Conservation (phyloP, 345 rosid species). For the Brassica juncea region DNA sequence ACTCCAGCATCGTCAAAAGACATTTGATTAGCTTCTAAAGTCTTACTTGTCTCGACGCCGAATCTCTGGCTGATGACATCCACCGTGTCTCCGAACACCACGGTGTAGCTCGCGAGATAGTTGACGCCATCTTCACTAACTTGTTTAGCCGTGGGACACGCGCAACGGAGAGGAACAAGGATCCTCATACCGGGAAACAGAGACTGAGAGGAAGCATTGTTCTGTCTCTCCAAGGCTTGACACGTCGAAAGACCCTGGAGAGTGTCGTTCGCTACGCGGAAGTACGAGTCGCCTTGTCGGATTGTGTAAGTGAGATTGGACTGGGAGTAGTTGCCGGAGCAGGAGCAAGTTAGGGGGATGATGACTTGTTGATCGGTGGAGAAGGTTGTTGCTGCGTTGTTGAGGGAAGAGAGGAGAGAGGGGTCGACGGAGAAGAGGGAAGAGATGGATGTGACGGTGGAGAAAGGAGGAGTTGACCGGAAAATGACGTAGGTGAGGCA, state of each 20-base stretch:
- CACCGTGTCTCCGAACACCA: slow-evolving; percentile 40
- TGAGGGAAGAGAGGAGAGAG: slow-evolving; percentile 50
- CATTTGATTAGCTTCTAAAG: slow-evolving; percentile 48
- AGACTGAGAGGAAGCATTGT: slow-evolving; percentile 17
- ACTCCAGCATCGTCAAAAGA: slow-evolving; percentile 25
- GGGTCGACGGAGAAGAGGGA: slow-evolving; percentile 50
- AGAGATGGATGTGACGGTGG: slow-evolving; percentile 55
- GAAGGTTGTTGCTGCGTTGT: slow-evolving; percentile 53
- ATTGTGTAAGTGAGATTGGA: slow-evolving; percentile 54
- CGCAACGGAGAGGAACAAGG: slow-evolving; percentile 59
- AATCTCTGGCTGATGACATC: slow-evolving; percentile 44
- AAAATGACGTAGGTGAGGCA: slow-evolving; percentile 64
- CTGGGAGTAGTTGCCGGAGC: slow-evolving; percentile 56
- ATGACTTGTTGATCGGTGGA: slow-evolving; percentile 50
- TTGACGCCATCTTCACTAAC: slow-evolving; percentile 39
- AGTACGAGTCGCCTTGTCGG: slow-evolving; percentile 22
- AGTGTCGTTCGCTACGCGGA: slow-evolving; percentile 55
- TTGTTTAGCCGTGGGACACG: slow-evolving; percentile 68
- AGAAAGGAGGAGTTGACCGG: slow-evolving; percentile 61
- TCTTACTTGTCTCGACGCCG: slow-evolving; percentile 38
- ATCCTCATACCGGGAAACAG: slow-evolving; percentile 44
- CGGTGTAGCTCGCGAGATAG: slow-evolving; percentile 51
- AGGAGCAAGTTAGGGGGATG: slow-evolving; percentile 72
- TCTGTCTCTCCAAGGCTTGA: slow-evolving; percentile 61
- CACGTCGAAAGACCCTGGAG: slow-evolving; percentile 79